phyloP scores from a whole-genome alignment of 345 rosid genomes.

The Hibiscus syriacus region DNA sequence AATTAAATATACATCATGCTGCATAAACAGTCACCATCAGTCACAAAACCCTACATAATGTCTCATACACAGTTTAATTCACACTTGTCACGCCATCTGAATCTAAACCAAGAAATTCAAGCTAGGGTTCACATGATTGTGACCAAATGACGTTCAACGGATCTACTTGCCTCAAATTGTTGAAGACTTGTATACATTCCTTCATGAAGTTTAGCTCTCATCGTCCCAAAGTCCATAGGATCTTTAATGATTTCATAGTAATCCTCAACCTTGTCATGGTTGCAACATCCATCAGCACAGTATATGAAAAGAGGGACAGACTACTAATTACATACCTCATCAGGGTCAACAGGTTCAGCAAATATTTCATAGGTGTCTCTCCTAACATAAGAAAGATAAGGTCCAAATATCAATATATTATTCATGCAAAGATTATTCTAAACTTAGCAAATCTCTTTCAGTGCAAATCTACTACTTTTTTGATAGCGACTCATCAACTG shows the following conservation, averaged over 20 bases:
- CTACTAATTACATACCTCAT: slow-evolving; percentile 33
- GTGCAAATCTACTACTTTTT: not conserved
- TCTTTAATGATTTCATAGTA: slow-evolving; percentile 52
- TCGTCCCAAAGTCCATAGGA: slow-evolving; percentile 79
- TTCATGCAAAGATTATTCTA: not conserved
- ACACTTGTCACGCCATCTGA: not conserved
- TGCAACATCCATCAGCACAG: slow-evolving; percentile 8
- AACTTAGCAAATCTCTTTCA: not conserved
- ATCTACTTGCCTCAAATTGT: slow-evolving; percentile 56
- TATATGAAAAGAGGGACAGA: not conserved
- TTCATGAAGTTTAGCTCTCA: slow-evolving; percentile 82
- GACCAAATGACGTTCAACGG: too few relatives aligned
- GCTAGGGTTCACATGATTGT: too few relatives aligned
- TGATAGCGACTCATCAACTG: not conserved
- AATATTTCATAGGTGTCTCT: slow-evolving; percentile 58
- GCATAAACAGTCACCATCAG: slow-evolving; percentile 14
- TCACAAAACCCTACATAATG: not conserved
- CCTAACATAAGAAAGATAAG: slow-evolving; percentile 23
- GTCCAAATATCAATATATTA: not conserved
- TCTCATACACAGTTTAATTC: not conserved
- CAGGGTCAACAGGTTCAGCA: slow-evolving; percentile 53
- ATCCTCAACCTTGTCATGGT: slow-evolving; percentile 40
- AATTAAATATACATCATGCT: slow-evolving; percentile 53
- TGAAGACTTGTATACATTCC: slow-evolving; percentile 55
- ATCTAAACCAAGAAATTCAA: not conserved